Base-by-base conservation (phyloP, 1,284 basidiomycete species). In the Ganoderma lucidum region DNA sequence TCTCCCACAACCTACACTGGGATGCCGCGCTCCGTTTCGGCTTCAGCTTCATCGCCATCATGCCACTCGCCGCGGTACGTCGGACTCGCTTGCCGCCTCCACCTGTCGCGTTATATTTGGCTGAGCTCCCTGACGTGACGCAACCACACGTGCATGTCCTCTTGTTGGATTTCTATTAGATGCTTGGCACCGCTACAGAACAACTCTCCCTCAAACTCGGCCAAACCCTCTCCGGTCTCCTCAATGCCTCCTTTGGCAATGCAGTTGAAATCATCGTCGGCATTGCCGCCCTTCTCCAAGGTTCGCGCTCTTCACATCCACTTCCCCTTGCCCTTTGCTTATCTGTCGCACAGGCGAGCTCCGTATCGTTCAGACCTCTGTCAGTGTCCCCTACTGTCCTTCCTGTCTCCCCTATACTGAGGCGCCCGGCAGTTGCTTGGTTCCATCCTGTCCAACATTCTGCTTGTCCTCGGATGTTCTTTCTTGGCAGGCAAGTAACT, bases 211-310 rank as follows among this genome's bases (percentile, higher is more conserved):
- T 91, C 70, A 90, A 89, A 74, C 83, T 96, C 42, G 95, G 95
- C 4, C 89, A 94, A 76, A 96, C 94, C 0, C 83, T 96, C 39
- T 93, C 94, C 59, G 95, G 95, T 59, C 84, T 97, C 15, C 83
- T 97, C 66, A 97, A 97, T 76, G 96, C 95, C 2, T 93, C 92
- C 45, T 95, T 91, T 74, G 91, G 91, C 61, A 93, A 93, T 77
- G 92, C 92, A 2, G 90, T 93, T 59, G 93, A 95, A 78, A 92
- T 96, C 64, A 96, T 97, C 74, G 94, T 96, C 53, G 93, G 93
- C 30, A 85, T 98, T 71, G 93, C 93, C 56, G 96, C 96, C 6
- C 84, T 97, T 30, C 77, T 92, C 48, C 93, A 95, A 85, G 91
- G 93, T 93, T 19, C 62, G 68, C 59, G 60, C 53, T 70, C 51